Percentiles rank a stretch among this genome's conserved stretches.
These are phyloP conservation scores for Cotoneaster glaucophyllus DNA, from an alignment of 306 rosid genomes.

Conservation along the genomic window DNA sequence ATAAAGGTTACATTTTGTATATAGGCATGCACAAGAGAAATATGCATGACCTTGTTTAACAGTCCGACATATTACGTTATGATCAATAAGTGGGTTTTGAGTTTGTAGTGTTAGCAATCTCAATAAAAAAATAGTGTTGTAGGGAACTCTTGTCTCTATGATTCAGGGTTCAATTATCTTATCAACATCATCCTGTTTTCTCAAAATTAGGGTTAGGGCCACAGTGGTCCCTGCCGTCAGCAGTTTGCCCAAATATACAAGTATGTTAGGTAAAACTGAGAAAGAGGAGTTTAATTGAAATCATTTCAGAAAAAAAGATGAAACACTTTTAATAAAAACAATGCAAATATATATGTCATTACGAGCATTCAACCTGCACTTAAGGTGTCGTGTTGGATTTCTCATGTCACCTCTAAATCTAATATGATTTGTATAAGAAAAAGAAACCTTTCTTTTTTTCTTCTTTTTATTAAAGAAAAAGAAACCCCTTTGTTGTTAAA, in stretches of 20 bases:
- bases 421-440: too few relatives aligned
- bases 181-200: background rate
- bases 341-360: background rate
- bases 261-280: background rate
- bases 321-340: background rate
- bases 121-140: background rate
- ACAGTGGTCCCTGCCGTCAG: background rate
- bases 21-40: background rate
- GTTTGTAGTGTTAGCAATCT: background rate
- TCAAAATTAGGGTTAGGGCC: background rate
- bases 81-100: background rate
- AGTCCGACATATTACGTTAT: background rate
- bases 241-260: background rate
- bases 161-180: background rate
- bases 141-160: conserved; percentile 19
- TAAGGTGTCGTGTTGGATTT: background rate
- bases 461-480: too few relatives aligned
- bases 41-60: too few relatives aligned
- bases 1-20: too few relatives aligned
- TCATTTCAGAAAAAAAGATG: background rate
- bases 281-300: background rate
- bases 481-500: too few relatives aligned
- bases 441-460: too few relatives aligned
- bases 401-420: too few relatives aligned
- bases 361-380: background rate